A percentile compares a stretch with the other conserved stretches of the same genome.
These are phyloP conservation scores for Xylaria acuta DNA, from an alignment of 495 filamentous ascomycete species.

Conservation along the genomic window DNA sequence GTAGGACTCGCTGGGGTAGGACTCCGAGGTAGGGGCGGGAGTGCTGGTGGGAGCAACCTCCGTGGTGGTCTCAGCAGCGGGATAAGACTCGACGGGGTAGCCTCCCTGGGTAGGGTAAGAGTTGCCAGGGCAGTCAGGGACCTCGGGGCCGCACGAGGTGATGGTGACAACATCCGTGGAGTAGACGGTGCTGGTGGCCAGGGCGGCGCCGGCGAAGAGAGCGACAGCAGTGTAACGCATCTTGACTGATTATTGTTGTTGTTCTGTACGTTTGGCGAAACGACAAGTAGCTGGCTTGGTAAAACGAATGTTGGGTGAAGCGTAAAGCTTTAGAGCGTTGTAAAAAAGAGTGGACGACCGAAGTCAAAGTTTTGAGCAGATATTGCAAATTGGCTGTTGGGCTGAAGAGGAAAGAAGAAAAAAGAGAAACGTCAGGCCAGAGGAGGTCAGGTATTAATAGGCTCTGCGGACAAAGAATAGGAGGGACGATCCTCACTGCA, in stretches of 20 bases:
- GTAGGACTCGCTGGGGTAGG: neutral
- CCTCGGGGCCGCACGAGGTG: conserved; percentile 58
- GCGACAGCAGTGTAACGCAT: conserved; percentile 60
- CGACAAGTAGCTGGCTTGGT: conserved; percentile 37
- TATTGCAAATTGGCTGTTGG: conserved; percentile 58
- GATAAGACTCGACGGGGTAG: conserved; percentile 36
- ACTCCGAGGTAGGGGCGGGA: conserved; percentile 6
- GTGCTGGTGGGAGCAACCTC: conserved; percentile 34
- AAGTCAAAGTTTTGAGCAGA: conserved; percentile 59
- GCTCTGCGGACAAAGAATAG: conserved; percentile 38
- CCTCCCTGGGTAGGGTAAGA: conserved; percentile 33
- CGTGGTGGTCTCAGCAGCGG: conserved; percentile 45
- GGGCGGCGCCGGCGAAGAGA: conserved; percentile 58
- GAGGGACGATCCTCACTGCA: conserved; percentile 37
- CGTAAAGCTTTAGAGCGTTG: conserved; percentile 49
- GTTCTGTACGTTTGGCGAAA: conserved; percentile 41
- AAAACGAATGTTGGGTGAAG: conserved; percentile 49
- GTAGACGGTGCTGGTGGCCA: conserved; percentile 60
- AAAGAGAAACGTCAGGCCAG: conserved; percentile 36
- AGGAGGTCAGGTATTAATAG: conserved; percentile 52
- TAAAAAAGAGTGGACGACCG: conserved; percentile 65
- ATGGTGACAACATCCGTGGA: conserved; percentile 62
- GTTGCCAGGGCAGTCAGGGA: conserved; percentile 60
- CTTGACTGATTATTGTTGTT: conserved; percentile 50
- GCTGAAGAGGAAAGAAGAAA: conserved; percentile 53